A percentile compares a stretch with the other conserved stretches of the same genome.
Evolutionary conservation across 805 yeast genomes (phyloP).

Genomic region (Pichia nanzhaoensis): DNA sequence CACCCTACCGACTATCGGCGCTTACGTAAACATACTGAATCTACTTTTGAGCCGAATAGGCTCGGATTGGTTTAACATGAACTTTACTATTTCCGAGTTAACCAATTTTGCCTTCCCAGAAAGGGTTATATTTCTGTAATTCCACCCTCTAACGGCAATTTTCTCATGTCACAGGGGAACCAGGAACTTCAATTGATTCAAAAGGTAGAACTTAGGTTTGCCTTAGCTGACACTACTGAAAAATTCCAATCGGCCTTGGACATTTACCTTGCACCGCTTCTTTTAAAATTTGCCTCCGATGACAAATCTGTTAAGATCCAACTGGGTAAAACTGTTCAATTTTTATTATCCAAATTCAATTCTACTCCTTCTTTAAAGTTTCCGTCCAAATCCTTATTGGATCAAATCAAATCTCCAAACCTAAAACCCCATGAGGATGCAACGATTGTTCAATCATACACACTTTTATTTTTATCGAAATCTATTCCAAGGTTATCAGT

Average conservation of each 20-base stretch:
- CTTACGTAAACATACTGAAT: too few relatives aligned
- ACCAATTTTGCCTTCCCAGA: too few relatives aligned
- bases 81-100: too few relatives aligned
- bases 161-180: not conserved
- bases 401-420: constrained; percentile 57
- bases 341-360: constrained; percentile 59
- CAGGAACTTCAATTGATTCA: constrained; percentile 57
- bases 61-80: too few relatives aligned
- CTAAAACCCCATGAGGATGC: constrained; percentile 37
- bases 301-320: constrained; percentile 59
- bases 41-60: too few relatives aligned
- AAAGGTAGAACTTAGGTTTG: constrained; percentile 76
- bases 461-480: constrained; percentile 59
- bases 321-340: constrained; percentile 55
- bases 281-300: constrained; percentile 71
- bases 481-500: constrained; percentile 51
- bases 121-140: too few relatives aligned
- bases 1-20: too few relatives aligned
- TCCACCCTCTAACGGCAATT: too few relatives aligned
- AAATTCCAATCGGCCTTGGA: constrained; percentile 57
- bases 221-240: constrained; percentile 61
- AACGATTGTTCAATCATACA: constrained; percentile 50
- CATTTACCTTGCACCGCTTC: constrained; percentile 65
- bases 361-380: constrained; percentile 48
- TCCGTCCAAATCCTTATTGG: constrained; percentile 57